Evolutionary conservation across 306 rosid species (phyloP), one percentile per base, ranked within the genome.

Genomic region (Morella rubra): DNA sequence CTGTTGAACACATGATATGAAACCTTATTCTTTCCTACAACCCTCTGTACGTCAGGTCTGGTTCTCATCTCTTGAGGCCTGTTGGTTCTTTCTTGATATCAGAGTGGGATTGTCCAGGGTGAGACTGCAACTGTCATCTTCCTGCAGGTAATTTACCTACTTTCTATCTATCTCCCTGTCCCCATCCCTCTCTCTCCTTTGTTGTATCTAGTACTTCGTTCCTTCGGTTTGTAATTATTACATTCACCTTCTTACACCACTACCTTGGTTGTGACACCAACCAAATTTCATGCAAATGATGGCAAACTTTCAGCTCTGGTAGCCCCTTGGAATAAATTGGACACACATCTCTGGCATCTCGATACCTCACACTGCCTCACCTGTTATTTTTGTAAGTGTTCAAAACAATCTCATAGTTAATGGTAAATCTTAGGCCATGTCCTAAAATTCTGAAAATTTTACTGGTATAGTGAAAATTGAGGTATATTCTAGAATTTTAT

Each of bases 61-160:
- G 69, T 71, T 73, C 49, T 64, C 69, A 79, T 59, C 32, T 70
- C n/a, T 70, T 61, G 73, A 78, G 82, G 80, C 32, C 64, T 77
- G 46, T 12, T 47, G 71, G 49, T 7, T 72, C n/a, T 69, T 80
- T 56, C 68, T 22, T 56, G 53, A 32, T 84, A 75, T 46, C 65
- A 82, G 75, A 77, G 47, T 71, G 58, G 70, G 50, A 60, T 77
- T 62, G 76, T 55, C 62, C 40, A 14, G 54, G 15, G 16, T 73
- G 6, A 24, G 6, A 46, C 49, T 44, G 14, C 1, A 24, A 14
- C 47, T 19, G 7, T 73, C 67, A 73, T 44, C 68, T 45, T 44
- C 68, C 55, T 44, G 19, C 8, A 54, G 76, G 76, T 73, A 42
- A 41, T 52, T 75, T 37, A 22, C 32, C 37, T 37, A 6, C 52